Evolutionary conservation across 2,329 filamentous ascomycete genomes (phyloP).

Genomic region (Aspergillus brunneoviolaceus): DNA sequence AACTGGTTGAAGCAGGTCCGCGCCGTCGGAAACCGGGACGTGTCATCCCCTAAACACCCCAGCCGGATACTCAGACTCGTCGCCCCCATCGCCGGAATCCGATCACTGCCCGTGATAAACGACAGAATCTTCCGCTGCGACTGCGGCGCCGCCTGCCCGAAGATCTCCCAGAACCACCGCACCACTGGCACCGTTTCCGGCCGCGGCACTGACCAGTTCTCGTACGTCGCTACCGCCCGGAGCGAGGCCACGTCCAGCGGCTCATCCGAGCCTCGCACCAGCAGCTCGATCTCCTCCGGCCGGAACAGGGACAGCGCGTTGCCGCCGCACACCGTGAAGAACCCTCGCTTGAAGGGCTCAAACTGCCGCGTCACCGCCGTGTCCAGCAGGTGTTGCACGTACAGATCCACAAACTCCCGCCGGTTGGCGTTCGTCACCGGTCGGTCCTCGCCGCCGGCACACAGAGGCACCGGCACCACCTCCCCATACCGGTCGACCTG

Average conservation of each 20-base stretch:
- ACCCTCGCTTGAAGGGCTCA: conserved; percentile 89
- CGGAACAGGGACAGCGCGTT: conserved; percentile 85
- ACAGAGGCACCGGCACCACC: conserved; percentile 66
- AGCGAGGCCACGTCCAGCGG: conserved; percentile 74
- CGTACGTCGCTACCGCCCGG: conserved; percentile 74
- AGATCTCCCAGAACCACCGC: conserved; percentile 86
- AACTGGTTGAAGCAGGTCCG: conserved; percentile 90
- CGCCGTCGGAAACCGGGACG: conserved; percentile 74
- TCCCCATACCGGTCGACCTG: conserved; percentile 76
- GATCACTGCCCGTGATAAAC: conserved; percentile 87
- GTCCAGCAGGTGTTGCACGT: conserved; percentile 78
- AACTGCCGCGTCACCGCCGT: conserved; percentile 77
- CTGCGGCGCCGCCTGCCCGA: conserved; percentile 62
- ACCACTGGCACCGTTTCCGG: conserved; percentile 66
- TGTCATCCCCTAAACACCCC: conserved; percentile 72
- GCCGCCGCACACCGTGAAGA: conserved; percentile 86
- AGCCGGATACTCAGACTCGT: conserved; percentile 76
- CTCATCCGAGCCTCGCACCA: conserved; percentile 83
- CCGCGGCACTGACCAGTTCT: conserved; percentile 66
- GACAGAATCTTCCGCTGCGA: conserved; percentile 77
- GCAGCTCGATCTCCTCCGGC: conserved; percentile 86
- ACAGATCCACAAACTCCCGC: conserved; percentile 81
- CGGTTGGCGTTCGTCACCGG: conserved; percentile 82
- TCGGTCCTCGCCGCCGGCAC: conserved; percentile 68
- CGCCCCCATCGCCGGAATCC: conserved; percentile 84